Conservation (phyloP, 164 flowering plant genomes). For the Liquidambar formosana region DNA sequence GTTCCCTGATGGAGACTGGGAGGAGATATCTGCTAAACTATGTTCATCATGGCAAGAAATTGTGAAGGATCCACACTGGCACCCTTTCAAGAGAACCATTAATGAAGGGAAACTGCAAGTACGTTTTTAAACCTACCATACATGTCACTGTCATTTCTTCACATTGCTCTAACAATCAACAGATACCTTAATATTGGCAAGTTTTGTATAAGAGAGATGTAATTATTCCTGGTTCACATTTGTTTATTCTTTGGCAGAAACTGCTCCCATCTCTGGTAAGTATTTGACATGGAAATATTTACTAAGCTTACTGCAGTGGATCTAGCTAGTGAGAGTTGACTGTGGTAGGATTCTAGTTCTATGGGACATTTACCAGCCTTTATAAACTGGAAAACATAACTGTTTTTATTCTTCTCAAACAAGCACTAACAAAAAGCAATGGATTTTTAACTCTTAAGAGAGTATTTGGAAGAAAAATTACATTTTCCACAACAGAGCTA, state of each 20-base stretch:
- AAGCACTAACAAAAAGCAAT: background rate
- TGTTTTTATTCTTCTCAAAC: background rate
- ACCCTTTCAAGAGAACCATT: constrained; percentile 29
- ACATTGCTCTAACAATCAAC: background rate
- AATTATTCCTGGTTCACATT: too few relatives aligned
- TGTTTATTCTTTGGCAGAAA: background rate
- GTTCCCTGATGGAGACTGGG: constrained; percentile 27
- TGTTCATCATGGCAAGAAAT: constrained; percentile 40
- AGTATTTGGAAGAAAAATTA: background rate
- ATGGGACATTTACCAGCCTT: background rate
- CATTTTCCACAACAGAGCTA: too few relatives aligned
- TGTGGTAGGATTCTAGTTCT: too few relatives aligned
- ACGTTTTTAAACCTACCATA: constrained; percentile 7
- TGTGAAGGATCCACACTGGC: constrained; percentile 34
- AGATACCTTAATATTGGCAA: background rate
- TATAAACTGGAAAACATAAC: background rate
- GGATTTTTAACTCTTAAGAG: background rate
- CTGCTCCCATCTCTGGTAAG: background rate
- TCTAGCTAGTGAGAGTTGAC: too few relatives aligned
- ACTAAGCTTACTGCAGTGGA: too few relatives aligned
- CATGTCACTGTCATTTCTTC: background rate
- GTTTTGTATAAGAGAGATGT: too few relatives aligned
- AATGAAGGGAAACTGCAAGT: constrained; percentile 28
- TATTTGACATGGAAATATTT: too few relatives aligned
- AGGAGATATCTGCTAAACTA: constrained; percentile 22